These are phyloP conservation scores for Liquidambar formosana DNA, from an alignment of 164 flowering plant genomes.

Conservation along the genomic window DNA sequence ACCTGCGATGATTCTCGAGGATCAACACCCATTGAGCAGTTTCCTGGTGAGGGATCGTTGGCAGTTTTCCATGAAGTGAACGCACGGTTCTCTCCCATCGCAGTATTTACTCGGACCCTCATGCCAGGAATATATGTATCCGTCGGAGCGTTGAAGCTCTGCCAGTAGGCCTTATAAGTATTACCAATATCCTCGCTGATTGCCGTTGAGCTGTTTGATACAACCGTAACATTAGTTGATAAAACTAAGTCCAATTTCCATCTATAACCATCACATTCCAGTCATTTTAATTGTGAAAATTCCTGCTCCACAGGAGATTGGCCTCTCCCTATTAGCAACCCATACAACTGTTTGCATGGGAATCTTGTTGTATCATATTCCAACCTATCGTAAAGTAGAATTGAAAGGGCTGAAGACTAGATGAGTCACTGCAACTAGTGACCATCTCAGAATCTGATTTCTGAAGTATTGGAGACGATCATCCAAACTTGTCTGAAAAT, in stretches of 20 bases:
- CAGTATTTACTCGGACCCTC: slow-evolving; percentile 30
- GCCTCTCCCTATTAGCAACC: slow-evolving; percentile 64
- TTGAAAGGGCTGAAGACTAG: slow-evolving; percentile 28
- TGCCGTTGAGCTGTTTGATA: slow-evolving; percentile 18
- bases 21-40: slow-evolving; percentile 44
- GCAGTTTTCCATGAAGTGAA: slow-evolving; percentile 53
- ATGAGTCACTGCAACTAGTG: too few species aligned
- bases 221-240: slow-evolving; percentile 34
- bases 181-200: not conserved
- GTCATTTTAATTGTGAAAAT: slow-evolving; percentile 23
- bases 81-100: slow-evolving; percentile 19
- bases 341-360: slow-evolving; percentile 36
- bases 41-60: slow-evolving; percentile 54
- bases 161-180: slow-evolving; percentile 32
- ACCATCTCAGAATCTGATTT: too few species aligned
- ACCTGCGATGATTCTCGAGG: slow-evolving; percentile 49
- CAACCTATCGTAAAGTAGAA: slow-evolving; percentile 46
- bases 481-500: too few species aligned
- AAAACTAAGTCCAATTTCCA: slow-evolving; percentile 30
- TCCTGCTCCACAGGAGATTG: slow-evolving; percentile 33
- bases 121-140: slow-evolving; percentile 60
- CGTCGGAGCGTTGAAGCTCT: slow-evolving; percentile 54
- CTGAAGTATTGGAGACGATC: too few species aligned
- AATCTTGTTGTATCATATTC: slow-evolving; percentile 51
- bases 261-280: slow-evolving; percentile 40